Evolutionary conservation across 2,329 filamentous ascomycete species (phyloP), one percentile per base, ranked within the genome.

Genomic region (Calonectria pseudoreteaudii): DNA sequence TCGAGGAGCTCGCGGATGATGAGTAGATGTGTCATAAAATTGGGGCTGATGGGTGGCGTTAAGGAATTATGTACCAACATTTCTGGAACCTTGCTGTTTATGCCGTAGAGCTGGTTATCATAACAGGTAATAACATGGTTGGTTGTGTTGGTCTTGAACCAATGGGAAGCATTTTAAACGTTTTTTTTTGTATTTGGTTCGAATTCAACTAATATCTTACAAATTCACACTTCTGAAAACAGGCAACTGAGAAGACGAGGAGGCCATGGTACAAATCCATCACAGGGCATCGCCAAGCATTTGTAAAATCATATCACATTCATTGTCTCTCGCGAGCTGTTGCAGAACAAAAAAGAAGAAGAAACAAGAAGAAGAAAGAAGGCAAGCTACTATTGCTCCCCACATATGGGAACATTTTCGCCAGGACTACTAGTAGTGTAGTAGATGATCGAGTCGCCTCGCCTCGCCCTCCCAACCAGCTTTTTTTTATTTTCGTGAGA

Each of bases 1-100:
- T 91, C 20, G 83, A 91, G 80, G 87, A 92, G 83, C 82, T 91
- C 74, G 83, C 85, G 50, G 84, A 91, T 78, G 83, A 90, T 78
- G 85, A 91, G 82, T 88, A 84, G 68, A 71, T 70, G 52, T 58
- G 34, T 41, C 56, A 77, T 28, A 41, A 30, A 41, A 68, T 34
- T 30, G 74, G 69, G 70, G 34, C 60, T 75, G 75, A 72, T 67
- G 62, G 56, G 49, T 49, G 80, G 80, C 80, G 80, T 81, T 81
- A 74, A 68, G 69, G 73, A 68, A 75, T 76, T 75, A 30, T 81
- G 76, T 80, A 79, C 68, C 70, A 79, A 72, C 72, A 79, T 76
- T 70, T 70, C 10, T 65, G 56, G 70, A 74, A 73, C 64, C 62
- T 36, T 70, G 71, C 66, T 73, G 58, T 74, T 75, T 50, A 34